Evolutionary conservation across 805 yeast species (phyloP).

Genomic region (Monosporozyma aerobia): DNA sequence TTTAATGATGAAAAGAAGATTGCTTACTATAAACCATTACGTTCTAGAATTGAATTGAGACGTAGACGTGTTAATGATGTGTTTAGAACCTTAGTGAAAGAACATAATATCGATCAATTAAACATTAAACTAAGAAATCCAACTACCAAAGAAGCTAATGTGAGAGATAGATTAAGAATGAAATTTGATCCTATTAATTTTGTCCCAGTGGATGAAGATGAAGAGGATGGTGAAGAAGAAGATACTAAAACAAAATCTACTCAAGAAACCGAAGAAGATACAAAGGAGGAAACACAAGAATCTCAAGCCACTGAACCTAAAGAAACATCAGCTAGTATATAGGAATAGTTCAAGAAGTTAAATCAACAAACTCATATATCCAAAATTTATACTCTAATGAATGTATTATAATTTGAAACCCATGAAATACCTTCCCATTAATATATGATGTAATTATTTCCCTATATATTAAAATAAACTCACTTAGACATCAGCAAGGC

Average conservation of each 20-base stretch:
- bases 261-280: background rate
- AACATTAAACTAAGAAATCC: constrained; percentile 54
- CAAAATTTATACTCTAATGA: background rate
- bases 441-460: background rate
- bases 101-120: constrained; percentile 47
- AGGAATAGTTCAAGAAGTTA: background rate
- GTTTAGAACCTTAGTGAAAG: constrained; percentile 36
- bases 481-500: constrained; percentile 38
- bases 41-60: constrained; percentile 71
- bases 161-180: constrained; percentile 50
- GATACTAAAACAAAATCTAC: background rate
- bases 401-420: background rate
- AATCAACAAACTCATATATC: background rate
- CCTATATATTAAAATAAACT: background rate
- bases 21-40: constrained; percentile 70
- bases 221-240: constrained; percentile 1
- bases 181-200: constrained; percentile 64
- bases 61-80: constrained; percentile 61
- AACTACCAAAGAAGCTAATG: constrained; percentile 46
- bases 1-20: constrained; percentile 45
- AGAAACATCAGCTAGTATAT: background rate
- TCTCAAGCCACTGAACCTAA: background rate
- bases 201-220: constrained; percentile 25
- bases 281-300: constrained; percentile 4
- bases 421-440: background rate